Base-by-base conservation (phyloP, 2,329 filamentous ascomycete genomes). In the Cladosporium colombiae region DNA sequence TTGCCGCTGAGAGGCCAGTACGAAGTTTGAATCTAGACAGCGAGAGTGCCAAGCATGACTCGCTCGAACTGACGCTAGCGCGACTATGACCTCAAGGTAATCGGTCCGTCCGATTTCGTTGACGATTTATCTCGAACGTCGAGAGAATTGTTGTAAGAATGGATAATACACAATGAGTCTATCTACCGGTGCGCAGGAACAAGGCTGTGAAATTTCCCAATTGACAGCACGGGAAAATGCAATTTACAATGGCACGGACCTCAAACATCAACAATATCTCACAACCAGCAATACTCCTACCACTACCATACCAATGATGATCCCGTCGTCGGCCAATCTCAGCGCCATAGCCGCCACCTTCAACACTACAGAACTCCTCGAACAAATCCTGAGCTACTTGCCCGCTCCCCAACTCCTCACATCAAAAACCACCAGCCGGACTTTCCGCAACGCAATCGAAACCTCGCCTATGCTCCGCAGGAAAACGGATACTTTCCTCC, bases 61-160 rank as follows among this genome's bases (percentile, higher is more conserved):
- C 56, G 56, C 55, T 40, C 31, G 18, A 40, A 25, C 21, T 23
- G 55, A 23, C 55, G 55, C 37, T 59, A 59, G 37, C 35, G 56
- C 29, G 59, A 62, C 27, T 31, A 62, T 62, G 59, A 57, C 61
- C 25, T 64, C 61, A 64, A 53, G 31, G 37, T 29, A 59, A 59
- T 59, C 37, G 56, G 56, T 59, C 56, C 56, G 56, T 56, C 31
- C 56, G 44, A 27, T 2, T 59, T 59, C 18, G 33, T 59, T 40
- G 35, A 44, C 37, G 5, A 25, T 46, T 10, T 46, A 46, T 21
- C 25, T 52, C 29, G 59, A 35, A 52, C 25, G 31, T 33, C 59
- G 49, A 37, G 44, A 50, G 29, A 50, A 35, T 44, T 18, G 10
- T 11, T 23, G n/a, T 23, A 2, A 53, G 7, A 25, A 46, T 46